Base-by-base conservation (phyloP, 2,329 filamentous ascomycete species). In the Mycosphaerella sp. region DNA sequence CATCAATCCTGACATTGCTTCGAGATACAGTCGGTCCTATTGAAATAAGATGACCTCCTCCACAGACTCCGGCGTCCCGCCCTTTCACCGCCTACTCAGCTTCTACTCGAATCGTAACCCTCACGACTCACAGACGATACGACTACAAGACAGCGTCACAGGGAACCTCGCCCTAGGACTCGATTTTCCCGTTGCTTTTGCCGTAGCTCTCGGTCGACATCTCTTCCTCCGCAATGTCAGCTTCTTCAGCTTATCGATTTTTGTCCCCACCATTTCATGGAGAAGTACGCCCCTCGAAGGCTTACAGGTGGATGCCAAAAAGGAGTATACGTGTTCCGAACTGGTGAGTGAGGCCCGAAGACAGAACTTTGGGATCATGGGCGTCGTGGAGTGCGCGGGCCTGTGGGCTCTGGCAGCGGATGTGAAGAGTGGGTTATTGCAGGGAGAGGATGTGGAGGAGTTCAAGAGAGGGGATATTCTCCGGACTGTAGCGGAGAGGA, bases 131-230 rank as follows among this genome's bases (percentile, higher is more conserved):
- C 60, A 65, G 38, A 70, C 68, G 9, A 68, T 71, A 53, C 66
- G 67, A 26, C 61, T 71, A 29, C 58, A 61, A 45, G 69, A 71
- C 59, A 69, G 66, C 10, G 60, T 71, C 12, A 61, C 60, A 50
- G 68, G 68, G 31, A 69, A 71, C 53, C 64, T 71, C 10, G 62
- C 68, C 3, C 55, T 71, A 0, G 69, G 69, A n/a, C 66, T 71
- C 11, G 67, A 71, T 59, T 68, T 71, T 55, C 68, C 68, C n/a
- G 59, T 68, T 44, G 68, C 69, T 2, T 58, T 69, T 41, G 62
- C 58, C 36, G 56, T 70, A 5, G 69, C 69, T 31, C 31, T 68
- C 6, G 62, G 66, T 17, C 62, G 68, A 1, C 69, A 71, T 36
- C 51, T 70, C 34, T 65, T 60, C 53, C 64, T 70, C 44, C 56